Base-by-base conservation (phyloP, 1,284 basidiomycete genomes). In the Exobasidium rhododendri region DNA sequence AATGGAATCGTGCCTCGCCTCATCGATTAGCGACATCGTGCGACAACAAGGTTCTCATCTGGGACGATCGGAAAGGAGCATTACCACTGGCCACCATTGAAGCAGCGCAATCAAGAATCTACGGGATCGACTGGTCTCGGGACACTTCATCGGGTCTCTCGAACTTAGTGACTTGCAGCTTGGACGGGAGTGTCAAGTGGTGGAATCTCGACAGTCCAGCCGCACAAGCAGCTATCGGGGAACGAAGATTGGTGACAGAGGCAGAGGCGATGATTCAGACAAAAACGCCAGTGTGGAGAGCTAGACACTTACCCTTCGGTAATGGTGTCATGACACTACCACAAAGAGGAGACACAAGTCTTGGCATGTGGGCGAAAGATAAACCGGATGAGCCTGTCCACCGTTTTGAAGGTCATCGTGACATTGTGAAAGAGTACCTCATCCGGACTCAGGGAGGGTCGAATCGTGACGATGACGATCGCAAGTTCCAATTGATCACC, bases 371-470 rank as follows among this genome's bases (percentile, higher is more conserved):
- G 83, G 83, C 83, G 0, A 81, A 85, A 57, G 82, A 82, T 14
- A 79, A 84, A 51, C 80, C 82, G 1, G 68, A 76, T 6, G 56
- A 44, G 31, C 87, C 89, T 0, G 86, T 92, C 6, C 86, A 89
- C 62, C 83, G 84, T 2, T 97, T 96, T 69, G 89, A 90, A 66
- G 94, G 93, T 0, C 92, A 96, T 78, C 85, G 86, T 0, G 93
- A 96, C 73, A 90, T 93, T 3, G 94, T 97, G 40, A 97, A 97
- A 74, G 94, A 99, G 81, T 99, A 96, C 75, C 93, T 99, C 1
- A 97, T 96, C 93, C 83, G 96, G 62, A 86, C 85, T 0, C 76
- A 83, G 55, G 85, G 85, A 49, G 83, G 82, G 0, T 70, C 81
- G 11, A 81, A 84, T 32, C 32, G 59, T 7, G 58, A 60, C 2